Evolutionary conservation across 805 yeast genomes (phyloP), one percentile per base, ranked within the genome.

Genomic region (Ogataea corticis): DNA sequence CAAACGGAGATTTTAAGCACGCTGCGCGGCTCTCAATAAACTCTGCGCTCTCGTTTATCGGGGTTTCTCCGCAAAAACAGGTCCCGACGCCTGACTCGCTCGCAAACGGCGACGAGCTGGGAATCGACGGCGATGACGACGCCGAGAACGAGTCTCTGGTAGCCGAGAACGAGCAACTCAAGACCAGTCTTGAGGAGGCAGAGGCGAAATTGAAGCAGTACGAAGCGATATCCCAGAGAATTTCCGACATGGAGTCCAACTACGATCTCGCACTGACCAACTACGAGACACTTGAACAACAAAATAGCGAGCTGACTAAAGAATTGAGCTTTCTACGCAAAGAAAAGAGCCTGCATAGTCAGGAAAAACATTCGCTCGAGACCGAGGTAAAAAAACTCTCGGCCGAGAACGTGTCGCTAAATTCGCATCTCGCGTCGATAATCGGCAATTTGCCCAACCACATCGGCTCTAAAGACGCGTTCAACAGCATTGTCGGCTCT

Each of bases 11-110:
- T 13, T 36, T 21, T n/a, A 37, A 45, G 12, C 50, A 41, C 18
- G 38, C 54, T 12, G 58, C 58, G 11, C 47, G 64, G 27, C 10
- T 55, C 4, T 60, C 67, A 1, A 48, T 62, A 4, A 56, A 47
- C 32, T 55, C 63, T 2, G 56, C 63, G 1, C 44, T 62, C 4
- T 55, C 59, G 3, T 58, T 51, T 33, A 37, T 57, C 4, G 49
- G 52, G 7, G 45, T 49, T 9, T 50, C 57, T n/a, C 55, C 59
- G 4, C 41, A 45, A 29, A 50, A 44, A 32, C 29, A 50, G 34
- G 17, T 51, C 37, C 37, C 50, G 39, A 38, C 56, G 10, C 57
- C 58, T 9, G 58, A 54, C 13, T 52, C 56, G 3, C 33, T 46
- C 11, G 33, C 16, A 6, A 14, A 37, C 21, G 32, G 17, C 11